Percentiles rank a stretch among this genome's conserved stretches.
Evolutionary conservation across 192 early-diverging fungal genomes (phyloP).

Genomic region (Linnemannia elongata): DNA sequence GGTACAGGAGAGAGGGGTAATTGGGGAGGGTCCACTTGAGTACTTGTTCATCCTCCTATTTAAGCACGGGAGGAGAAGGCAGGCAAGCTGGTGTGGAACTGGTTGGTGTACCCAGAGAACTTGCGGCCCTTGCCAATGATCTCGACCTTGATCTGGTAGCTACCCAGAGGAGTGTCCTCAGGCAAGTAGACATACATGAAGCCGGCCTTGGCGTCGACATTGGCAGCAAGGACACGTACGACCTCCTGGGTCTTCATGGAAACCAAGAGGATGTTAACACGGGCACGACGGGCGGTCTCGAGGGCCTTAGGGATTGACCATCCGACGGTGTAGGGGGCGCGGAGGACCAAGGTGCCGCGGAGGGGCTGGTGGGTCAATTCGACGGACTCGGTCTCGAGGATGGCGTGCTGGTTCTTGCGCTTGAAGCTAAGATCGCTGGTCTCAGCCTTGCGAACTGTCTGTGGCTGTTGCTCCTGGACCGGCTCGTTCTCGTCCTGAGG

Average conservation of each 20-base stretch:
- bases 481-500: not conserved
- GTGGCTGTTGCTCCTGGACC: not conserved
- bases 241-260: slow-evolving; percentile 10
- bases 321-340: slow-evolving; percentile 52
- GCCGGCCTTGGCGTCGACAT: slow-evolving; percentile 44
- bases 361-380: slow-evolving; percentile 47
- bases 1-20: not conserved
- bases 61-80: slow-evolving; percentile 37
- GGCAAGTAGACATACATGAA: slow-evolving; percentile 49
- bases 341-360: slow-evolving; percentile 34
- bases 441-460: not conserved
- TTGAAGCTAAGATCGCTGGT: slow-evolving; percentile 18
- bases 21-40: not conserved
- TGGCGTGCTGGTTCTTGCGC: slow-evolving; percentile 14
- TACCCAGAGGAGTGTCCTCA: slow-evolving; percentile 32
- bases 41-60: not conserved
- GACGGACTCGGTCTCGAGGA: slow-evolving; percentile 31
- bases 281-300: slow-evolving; percentile 30
- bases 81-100: slow-evolving; percentile 42
- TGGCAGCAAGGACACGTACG: slow-evolving; percentile 21
- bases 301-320: slow-evolving; percentile 54
- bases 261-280: slow-evolving; percentile 50
- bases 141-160: slow-evolving; percentile 53
- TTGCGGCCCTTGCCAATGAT: slow-evolving; percentile 54
- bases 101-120: slow-evolving; percentile 50